These are phyloP conservation scores for Gracilaria gracilis DNA, from an alignment of 23 red algal species.

Conservation along the genomic window DNA sequence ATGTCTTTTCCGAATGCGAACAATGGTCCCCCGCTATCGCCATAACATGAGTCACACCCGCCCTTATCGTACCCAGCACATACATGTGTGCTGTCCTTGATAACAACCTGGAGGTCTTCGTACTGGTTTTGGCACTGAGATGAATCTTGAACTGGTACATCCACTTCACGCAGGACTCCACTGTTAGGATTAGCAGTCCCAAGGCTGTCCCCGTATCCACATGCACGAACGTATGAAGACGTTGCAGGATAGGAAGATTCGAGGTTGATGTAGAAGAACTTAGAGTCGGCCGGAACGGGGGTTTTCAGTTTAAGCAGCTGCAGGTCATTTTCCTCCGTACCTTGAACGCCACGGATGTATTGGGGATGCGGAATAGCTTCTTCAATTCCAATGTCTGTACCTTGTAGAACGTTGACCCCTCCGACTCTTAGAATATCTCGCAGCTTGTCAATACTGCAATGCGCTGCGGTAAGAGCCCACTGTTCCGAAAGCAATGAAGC, in stretches of 20 bases:
- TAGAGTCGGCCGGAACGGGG: not conserved
- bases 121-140: slow-evolving; percentile 6
- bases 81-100: slow-evolving; percentile 17
- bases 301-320: slow-evolving; percentile 27
- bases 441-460: slow-evolving; percentile 31
- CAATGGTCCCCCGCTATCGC: slow-evolving; percentile 65
- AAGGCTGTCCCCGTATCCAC: slow-evolving; percentile 51
- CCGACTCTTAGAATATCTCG: not conserved
- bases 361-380: not conserved
- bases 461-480: slow-evolving; percentile 72
- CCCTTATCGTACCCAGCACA: slow-evolving; percentile 68
- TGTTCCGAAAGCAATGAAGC: slow-evolving; percentile 55
- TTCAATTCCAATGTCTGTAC: slow-evolving; percentile 14
- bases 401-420: slow-evolving; percentile 12
- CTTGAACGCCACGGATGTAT: not conserved
- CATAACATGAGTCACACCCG: slow-evolving; percentile 64
- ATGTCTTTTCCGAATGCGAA: slow-evolving; percentile 15
- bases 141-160: slow-evolving; percentile 45
- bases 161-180: slow-evolving; percentile 38
- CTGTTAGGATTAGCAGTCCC: not conserved
- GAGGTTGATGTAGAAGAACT: slow-evolving; percentile 45
- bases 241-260: slow-evolving; percentile 32
- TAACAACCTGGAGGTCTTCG: not conserved
- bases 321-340: slow-evolving; percentile 37
- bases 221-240: slow-evolving; percentile 32